A percentile compares a stretch with the other conserved stretches of the same genome.
phyloP scores from a whole-genome alignment of 805 yeast genomes.

The Soucietia sequanensis region DNA sequence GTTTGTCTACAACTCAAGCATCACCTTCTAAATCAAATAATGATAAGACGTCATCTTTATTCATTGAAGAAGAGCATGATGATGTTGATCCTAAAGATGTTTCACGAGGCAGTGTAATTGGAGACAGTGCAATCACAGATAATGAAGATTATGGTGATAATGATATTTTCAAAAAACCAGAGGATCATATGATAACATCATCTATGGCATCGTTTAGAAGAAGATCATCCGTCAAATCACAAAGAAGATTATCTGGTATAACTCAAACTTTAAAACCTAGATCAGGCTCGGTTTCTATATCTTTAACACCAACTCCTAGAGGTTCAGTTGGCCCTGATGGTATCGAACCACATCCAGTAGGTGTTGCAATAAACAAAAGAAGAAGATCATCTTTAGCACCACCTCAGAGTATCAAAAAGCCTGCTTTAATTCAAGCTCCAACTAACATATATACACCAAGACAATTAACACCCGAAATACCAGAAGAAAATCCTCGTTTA shows the following conservation, averaged over 20 bases:
- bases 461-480: background rate
- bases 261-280: constrained; percentile 23
- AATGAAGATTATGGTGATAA: too few species aligned
- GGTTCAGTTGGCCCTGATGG: constrained; percentile 7
- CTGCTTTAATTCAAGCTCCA: background rate
- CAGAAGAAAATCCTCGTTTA: background rate
- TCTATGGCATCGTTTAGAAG: constrained; percentile 15
- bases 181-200: constrained; percentile 7
- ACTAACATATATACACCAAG: background rate
- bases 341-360: constrained; percentile 31
- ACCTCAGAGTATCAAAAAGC: background rate
- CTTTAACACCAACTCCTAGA: constrained; percentile 15
- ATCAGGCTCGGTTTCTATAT: constrained; percentile 27
- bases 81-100: constrained; percentile 28
- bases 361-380: constrained; percentile 33
- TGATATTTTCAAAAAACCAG: constrained; percentile 32
- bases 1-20: constrained; percentile 1
- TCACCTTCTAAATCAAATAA: background rate
- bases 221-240: constrained; percentile 28
- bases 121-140: too few species aligned
- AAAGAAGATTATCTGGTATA: constrained; percentile 38
- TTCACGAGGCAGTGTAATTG: too few species aligned
- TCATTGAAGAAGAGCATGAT: constrained; percentile 9
- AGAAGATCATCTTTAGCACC: constrained; percentile 24
- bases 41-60: constrained; percentile 6